phyloP scores from a whole-genome alignment of 2,329 filamentous ascomycete genomes.

The Juglanconis sp. region DNA sequence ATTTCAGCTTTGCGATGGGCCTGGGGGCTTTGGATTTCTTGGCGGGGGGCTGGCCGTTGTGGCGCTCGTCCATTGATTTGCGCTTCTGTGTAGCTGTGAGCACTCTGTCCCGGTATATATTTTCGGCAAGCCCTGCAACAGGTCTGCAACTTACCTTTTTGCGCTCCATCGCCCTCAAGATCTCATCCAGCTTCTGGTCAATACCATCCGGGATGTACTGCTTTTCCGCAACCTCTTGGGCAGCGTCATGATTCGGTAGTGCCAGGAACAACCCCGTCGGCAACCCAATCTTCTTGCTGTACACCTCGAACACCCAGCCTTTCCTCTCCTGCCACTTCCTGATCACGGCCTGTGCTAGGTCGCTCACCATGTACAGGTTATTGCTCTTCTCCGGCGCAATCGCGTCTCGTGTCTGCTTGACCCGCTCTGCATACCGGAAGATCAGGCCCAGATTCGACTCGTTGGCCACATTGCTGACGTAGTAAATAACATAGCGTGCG shows the following conservation, averaged over 20 bases:
- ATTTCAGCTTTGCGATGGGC: constrained; percentile 29
- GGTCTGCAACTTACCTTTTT: constrained; percentile 56
- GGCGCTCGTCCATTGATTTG: constrained; percentile 50
- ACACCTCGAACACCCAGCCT: constrained; percentile 82
- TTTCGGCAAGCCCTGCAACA: no score
- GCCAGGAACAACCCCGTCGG: constrained; percentile 75
- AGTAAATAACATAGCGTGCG: constrained; percentile 85
- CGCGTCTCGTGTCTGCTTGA: constrained; percentile 85
- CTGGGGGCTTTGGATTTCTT: constrained; percentile 35
- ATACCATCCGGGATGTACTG: constrained; percentile 76
- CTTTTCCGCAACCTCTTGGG: constrained; percentile 82
- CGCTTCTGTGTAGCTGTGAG: constrained; percentile 45
- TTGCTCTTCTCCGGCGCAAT: constrained; percentile 66
- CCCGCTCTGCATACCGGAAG: constrained; percentile 85
- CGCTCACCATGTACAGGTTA: constrained; percentile 80
- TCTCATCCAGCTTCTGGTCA: constrained; percentile 71
- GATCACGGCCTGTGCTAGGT: constrained; percentile 79
- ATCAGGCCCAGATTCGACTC: constrained; percentile 86
- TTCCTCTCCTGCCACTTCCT: constrained; percentile 82
- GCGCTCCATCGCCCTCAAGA: constrained; percentile 63
- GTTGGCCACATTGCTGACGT: constrained; percentile 75
- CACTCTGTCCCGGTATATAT: not conserved
- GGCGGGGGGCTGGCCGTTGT: constrained; percentile 40
- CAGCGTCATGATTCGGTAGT: constrained; percentile 72
- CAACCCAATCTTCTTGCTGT: constrained; percentile 74